Conservation (phyloP, 257 asterid species). For the Solanum virginianum region DNA sequence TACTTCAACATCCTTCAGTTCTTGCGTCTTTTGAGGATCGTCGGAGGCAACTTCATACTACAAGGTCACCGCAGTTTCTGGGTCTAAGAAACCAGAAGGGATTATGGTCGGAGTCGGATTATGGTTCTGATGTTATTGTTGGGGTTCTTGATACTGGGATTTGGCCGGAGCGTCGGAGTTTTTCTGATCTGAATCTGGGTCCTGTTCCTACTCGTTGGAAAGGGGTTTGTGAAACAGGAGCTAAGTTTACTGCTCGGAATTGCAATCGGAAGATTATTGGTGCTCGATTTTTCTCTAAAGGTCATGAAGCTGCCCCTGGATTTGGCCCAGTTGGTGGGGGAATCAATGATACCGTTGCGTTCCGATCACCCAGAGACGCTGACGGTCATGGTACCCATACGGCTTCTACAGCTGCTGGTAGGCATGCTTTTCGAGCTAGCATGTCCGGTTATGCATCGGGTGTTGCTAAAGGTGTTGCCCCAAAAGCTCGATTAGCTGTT, state of each 20-base stretch:
- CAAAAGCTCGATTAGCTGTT: conserved; percentile 78
- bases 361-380: conserved; percentile 80
- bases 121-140: conserved; percentile 77
- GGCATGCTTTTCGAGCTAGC: conserved; percentile 65
- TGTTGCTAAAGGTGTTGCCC: conserved; percentile 93
- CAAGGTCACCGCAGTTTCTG: conserved; percentile 93
- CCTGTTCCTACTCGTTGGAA: conserved; percentile 80
- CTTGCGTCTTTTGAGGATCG: conserved; percentile 75
- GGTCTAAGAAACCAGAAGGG: conserved; percentile 89
- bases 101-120: conserved; percentile 86
- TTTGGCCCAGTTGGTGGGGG: conserved; percentile 63
- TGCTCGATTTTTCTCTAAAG: conserved; percentile 74
- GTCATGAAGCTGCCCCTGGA: conserved; percentile 67
- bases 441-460: conserved; percentile 95
- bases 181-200: conserved; percentile 79
- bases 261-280: conserved; percentile 80
- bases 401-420: conserved; percentile 96
- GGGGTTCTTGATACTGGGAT: conserved; percentile 88
- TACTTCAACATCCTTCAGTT: conserved; percentile 56
- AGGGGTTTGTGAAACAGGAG: conserved; percentile 63
- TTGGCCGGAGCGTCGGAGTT: conserved; percentile 95
- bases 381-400: conserved; percentile 99
- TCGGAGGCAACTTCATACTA: conserved; percentile 81
- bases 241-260: conserved; percentile 23
- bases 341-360: conserved; percentile 73